phyloP scores from a whole-genome alignment of 2,329 filamentous ascomycete genomes.

The Ophiostoma fasciatum region DNA sequence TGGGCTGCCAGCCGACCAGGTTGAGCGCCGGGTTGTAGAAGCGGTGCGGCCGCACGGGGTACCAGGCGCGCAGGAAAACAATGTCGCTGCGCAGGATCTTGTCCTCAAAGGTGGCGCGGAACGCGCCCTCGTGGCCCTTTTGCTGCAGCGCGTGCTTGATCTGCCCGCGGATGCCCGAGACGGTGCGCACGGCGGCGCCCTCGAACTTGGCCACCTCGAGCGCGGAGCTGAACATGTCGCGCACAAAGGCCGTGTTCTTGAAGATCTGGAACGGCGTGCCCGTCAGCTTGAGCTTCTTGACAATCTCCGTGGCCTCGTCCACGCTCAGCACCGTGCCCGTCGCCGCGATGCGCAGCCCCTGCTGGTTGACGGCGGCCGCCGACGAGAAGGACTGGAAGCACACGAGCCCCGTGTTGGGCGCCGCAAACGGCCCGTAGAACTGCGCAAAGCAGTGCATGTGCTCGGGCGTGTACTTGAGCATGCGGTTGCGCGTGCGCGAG shows the following conservation, averaged over 20 bases:
- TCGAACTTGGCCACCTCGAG: constrained; percentile 98
- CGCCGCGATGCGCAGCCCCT: constrained; percentile 81
- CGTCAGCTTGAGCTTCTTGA: constrained; percentile 88
- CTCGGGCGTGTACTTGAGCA: constrained; percentile 98
- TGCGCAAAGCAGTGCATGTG: constrained; percentile 98
- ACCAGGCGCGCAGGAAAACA: constrained; percentile 93
- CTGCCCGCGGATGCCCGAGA: constrained; percentile 87
- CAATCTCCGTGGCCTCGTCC: constrained; percentile 90
- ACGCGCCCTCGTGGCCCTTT: constrained; percentile 71
- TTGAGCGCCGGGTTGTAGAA: constrained; percentile 98
- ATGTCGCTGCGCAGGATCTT: constrained; percentile 96
- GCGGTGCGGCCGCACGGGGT: constrained; percentile 81
- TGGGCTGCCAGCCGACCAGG: constrained; percentile 79
- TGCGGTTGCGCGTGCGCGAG: constrained; percentile 81
- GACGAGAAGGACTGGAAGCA: constrained; percentile 82
- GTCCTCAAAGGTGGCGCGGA: constrained; percentile 95
- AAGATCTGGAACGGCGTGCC: constrained; percentile 79
- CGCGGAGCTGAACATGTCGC: constrained; percentile 89
- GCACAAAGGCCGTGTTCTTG: constrained; percentile 98
- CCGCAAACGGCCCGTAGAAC: constrained; percentile 87
- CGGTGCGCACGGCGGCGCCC: constrained; percentile 87
- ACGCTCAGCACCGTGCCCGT: constrained; percentile 89
- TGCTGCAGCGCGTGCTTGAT: constrained; percentile 95
- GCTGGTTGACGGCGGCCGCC: constrained; percentile 41
- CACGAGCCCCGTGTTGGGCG: constrained; percentile 90